Evolutionary conservation across 139 green algal genomes (phyloP).

Genomic region (Zygnema cylindricum): DNA sequence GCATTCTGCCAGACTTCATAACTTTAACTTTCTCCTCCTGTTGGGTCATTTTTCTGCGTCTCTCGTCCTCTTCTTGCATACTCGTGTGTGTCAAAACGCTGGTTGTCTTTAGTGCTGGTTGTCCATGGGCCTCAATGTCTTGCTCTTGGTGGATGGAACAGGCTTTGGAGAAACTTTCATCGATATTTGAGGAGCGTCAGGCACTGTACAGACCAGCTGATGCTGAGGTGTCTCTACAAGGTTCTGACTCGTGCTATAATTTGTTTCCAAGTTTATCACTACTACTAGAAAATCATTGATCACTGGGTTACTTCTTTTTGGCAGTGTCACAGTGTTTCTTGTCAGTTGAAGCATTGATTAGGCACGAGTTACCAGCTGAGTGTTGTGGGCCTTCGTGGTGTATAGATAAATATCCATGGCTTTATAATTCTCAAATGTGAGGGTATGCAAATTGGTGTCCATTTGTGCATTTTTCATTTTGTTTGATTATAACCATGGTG

Average conservation of each 20-base stretch:
- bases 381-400: too few species aligned
- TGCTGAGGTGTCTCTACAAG: background rate
- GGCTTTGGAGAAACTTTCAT: constrained; percentile 8
- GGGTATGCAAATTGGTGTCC: background rate
- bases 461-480: background rate
- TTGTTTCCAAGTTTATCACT: too few species aligned
- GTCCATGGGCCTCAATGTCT: background rate
- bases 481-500: background rate
- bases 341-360: too few species aligned
- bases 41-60: background rate
- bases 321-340: too few species aligned
- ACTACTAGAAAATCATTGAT: too few species aligned
- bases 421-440: too few species aligned
- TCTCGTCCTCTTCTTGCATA: background rate
- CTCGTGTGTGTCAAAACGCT: background rate
- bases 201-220: constrained; percentile 12
- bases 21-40: background rate
- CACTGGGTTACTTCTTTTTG: too few species aligned
- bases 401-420: too few species aligned
- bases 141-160: background rate
- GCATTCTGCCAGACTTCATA: background rate
- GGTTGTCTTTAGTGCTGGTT: background rate
- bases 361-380: too few species aligned
- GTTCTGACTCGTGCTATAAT: too few species aligned
- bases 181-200: constrained; percentile 14